Base-by-base conservation (phyloP, 345 rosid genomes). In the Populus euphratica region DNA sequence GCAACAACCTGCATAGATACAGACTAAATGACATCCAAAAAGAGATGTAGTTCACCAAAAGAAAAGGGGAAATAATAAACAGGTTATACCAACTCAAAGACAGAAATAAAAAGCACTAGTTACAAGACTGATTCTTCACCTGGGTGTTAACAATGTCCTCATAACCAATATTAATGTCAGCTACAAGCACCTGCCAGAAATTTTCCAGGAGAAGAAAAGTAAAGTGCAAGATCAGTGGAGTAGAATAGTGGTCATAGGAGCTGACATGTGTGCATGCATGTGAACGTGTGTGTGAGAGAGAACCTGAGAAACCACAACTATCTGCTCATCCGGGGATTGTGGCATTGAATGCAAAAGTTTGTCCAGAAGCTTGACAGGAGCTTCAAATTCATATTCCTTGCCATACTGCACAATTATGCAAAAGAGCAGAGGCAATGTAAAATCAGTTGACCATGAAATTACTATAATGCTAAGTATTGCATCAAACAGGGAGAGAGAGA, bases 141-240 rank as follows among this genome's bases (percentile, higher is more conserved):
- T 96, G 98, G n/a, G 94, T 93, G 83, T 96, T 96, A 83, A 96
- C 96, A 78, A 96, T 90, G 67, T 92, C 99, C 79, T 96, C 98
- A 21, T 96, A 96, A 77, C 99, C 97, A 68, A 96, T 93, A 83
- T 93, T 95, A 44, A 93, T 85, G 82, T 93, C 99, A 80, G 98
- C 92, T 66, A 96, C 98, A 81, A 96, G 99, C 79, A 96, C 99
- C 98, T 93, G 61, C 65, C 33, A 79, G 36, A 54, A 73, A 73
- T 49, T 41, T 56, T 50, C 25, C 70, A 79, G 25, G 33, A 21
- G 31, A 69, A 73, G 8, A 68, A 31, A 13, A 12, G 63, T 43
- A 38, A 33, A 61, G 69, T 25, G 33, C 52, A 68, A n/a, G 35
- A 31, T 12, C 73, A 52, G 25, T 31, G 29, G 36, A 67, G 49